A percentile compares a stretch with the other conserved stretches of the same genome.
These are phyloP conservation scores for Hygrocybe punicea DNA, from an alignment of 768 basidiomycete genomes.

Conservation along the genomic window DNA sequence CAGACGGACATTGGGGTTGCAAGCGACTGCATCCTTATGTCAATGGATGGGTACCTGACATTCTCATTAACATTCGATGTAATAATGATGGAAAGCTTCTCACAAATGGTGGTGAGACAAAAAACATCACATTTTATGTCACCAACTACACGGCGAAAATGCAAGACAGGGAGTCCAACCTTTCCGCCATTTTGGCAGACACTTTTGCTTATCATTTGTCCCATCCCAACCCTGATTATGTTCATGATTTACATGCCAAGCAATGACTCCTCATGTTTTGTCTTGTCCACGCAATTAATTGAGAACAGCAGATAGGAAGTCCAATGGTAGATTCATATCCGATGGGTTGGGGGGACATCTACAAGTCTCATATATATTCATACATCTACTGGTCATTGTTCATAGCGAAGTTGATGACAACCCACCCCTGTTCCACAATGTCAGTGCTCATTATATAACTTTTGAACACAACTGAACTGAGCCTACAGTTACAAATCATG, in stretches of 20 bases:
- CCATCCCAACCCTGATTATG: too few species aligned
- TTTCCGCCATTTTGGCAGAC: constrained; percentile 34
- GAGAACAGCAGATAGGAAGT: constrained; percentile 36
- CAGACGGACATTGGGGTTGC: constrained; percentile 27
- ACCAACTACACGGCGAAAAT: constrained; percentile 37
- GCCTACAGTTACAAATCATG: too few species aligned
- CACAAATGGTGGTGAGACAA: constrained; percentile 34
- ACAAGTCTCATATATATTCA: constrained; percentile 35
- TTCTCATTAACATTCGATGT: constrained; percentile 25
- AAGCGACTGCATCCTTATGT: constrained; percentile 23
- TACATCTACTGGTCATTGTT: constrained; percentile 36
- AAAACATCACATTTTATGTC: constrained; percentile 33
- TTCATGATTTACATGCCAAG: too few species aligned
- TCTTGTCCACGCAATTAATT: constrained; percentile 31
- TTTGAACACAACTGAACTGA: too few species aligned
- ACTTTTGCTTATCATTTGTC: constrained; percentile 28
- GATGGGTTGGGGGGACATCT: constrained; percentile 44
- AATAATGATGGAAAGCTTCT: constrained; percentile 46
- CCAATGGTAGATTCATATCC: constrained; percentile 41
- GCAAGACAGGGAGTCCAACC: constrained; percentile 33
- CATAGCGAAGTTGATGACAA: constrained; percentile 10
- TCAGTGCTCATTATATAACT: too few species aligned
- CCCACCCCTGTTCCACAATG: too few species aligned
- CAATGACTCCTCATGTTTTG: constrained; percentile 33
- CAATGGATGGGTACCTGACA: constrained; percentile 26